Base-by-base conservation (phyloP, 306 rosid genomes). In the Morella rubra region DNA sequence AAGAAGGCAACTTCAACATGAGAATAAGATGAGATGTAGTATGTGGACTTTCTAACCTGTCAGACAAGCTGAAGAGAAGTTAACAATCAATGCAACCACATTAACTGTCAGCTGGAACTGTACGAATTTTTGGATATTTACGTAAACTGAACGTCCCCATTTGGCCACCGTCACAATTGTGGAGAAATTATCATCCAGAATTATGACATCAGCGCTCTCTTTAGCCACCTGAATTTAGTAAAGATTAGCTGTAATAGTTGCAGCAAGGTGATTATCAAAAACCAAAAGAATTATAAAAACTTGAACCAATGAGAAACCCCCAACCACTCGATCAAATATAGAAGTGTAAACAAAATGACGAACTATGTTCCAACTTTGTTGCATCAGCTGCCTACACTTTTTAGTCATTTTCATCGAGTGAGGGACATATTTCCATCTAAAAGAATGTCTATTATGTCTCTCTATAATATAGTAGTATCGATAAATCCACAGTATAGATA, bases 111-210 rank as follows among this genome's bases (percentile, higher is more conserved):
- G 82, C 90, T 95, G 99, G 77, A 95, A 95, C 88, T 95, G 99
- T 22, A 95, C 99, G 22, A 92, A 95, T 82, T 95, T 95, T 85
- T 95, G 97, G 74, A 95, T 95, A 74, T 95, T 95, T 74, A 90
- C 84, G 85, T 95, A 92, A 68, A 95, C 97, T 0, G 99, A 95
- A 61, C 97, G 98, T 76, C 98, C 98, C 98, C 98, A 94, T 89
- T 91, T 94, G 22, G 90, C 97, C 72, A 95, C 97, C 14, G 99
- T 92, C 75, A 90, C 99, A 44, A 95, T 95, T 46, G 99, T 95
- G 79, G 99, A 85, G 96, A 95, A 95, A 84, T 95, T 95, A 80
- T 95, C 97, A 80, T 95, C 99, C 49, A 95, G 85, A 83, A 95
- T 92, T 76, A 95, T 90, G 83, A 95, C 97, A 82, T 95, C 99